Evolutionary conservation across 2,329 filamentous ascomycete species (phyloP), one percentile per base, ranked within the genome.

Genomic region (Sordariomycetes sp.): DNA sequence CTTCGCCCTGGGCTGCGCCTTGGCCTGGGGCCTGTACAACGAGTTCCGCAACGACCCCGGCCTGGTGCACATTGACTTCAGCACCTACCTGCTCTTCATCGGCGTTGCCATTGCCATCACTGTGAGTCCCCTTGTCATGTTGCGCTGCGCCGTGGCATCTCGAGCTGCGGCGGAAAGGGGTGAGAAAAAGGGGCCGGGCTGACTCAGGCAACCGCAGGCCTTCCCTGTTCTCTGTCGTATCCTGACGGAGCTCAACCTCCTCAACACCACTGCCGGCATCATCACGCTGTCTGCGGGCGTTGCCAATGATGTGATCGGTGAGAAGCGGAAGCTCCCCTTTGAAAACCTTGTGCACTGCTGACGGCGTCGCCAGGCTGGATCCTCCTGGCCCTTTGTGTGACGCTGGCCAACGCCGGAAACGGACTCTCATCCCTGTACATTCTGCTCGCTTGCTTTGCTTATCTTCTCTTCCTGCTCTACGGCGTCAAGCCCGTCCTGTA

Each of bases 71-170:
- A 65, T 73, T 38, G 48, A 55, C 15, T 75, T 75, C 39, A 66
- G 65, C 32, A 61, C 68, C 9, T 75, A 86, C 31, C 66, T 66
- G 40, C 58, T 72, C 19, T 96, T 96, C 53, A 84, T 95, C 43
- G 90, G 88, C 56, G 88, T 94, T 34, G 90, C 90, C 1, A 80
- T 95, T 58, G 84, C 87, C 19, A 96, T 96, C 46, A 95, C 90
- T 2, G 50, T 53, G 32, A 11, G 46, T 19, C 19, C 30, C 15
- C 12, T 12, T 33, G 16, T n/a, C 10, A 18, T 17, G 12, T 26
- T 11, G 14, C 8, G 8, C 24, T 17, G 4, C 21, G 11, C n/a
- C 10, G 7, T 8, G 18, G 4, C 4, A 15, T n/a, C n/a, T 21
- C 24, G 15, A 32, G n/a, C n/a, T n/a, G n/a, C n/a, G n/a, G n/a